Percentiles rank a stretch among this genome's conserved stretches.
These are phyloP conservation scores for Helicostylum pulchrum DNA, from an alignment of 192 early-diverging fungal species.

Conservation along the genomic window DNA sequence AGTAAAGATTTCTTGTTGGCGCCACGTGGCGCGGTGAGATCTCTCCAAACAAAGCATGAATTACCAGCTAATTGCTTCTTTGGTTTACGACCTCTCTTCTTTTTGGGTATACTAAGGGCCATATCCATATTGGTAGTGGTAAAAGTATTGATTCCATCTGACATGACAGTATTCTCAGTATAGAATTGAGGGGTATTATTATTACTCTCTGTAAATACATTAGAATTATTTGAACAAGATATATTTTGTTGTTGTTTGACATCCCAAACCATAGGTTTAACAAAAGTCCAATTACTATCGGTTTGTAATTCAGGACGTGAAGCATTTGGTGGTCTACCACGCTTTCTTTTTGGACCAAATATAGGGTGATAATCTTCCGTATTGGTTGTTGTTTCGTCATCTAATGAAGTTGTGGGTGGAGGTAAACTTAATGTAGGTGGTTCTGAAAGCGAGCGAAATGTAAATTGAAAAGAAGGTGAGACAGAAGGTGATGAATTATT, in stretches of 20 bases:
- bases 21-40: slow-evolving; percentile 19
- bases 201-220: not conserved
- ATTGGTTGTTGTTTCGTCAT: not conserved
- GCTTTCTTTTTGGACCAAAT: slow-evolving; percentile 18
- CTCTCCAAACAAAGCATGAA: slow-evolving; percentile 34
- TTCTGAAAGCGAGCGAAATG: slow-evolving; percentile 9
- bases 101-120: slow-evolving; percentile 21
- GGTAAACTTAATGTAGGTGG: slow-evolving; percentile 11
- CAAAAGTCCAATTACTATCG: slow-evolving; percentile 26
- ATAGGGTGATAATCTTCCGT: slow-evolving; percentile 10
- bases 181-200: not conserved
- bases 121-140: slow-evolving; percentile 20
- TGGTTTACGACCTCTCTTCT: slow-evolving; percentile 33
- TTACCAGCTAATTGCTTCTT: slow-evolving; percentile 32
- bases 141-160: slow-evolving; percentile 17
- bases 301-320: slow-evolving; percentile 12
- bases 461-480: not conserved
- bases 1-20: slow-evolving; percentile 6
- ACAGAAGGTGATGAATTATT: not conserved
- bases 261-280: slow-evolving; percentile 30
- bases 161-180: not conserved
- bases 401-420: not conserved
- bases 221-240: not conserved
- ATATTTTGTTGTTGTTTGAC: slow-evolving; percentile 4
- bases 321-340: slow-evolving; percentile 24